Conservation (phyloP, 2,329 filamentous ascomycete species). For the Diaporthe humulicola region DNA sequence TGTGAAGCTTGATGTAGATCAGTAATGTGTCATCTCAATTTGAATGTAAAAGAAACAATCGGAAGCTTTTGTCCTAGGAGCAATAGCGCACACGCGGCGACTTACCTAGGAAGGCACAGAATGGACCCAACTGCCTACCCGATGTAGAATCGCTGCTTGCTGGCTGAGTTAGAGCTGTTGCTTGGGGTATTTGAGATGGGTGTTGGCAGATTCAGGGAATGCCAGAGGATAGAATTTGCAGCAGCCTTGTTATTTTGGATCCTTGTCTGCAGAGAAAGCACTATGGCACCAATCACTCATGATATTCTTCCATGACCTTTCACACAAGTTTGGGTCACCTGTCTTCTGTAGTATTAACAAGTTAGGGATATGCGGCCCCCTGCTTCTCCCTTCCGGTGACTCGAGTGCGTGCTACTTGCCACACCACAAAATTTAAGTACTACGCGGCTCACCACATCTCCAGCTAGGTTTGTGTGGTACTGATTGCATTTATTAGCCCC, state of each 20-base stretch:
- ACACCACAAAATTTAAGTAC: too few relatives aligned
- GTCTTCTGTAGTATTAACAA: neutral
- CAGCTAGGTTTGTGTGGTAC: too few relatives aligned
- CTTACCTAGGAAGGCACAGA: neutral
- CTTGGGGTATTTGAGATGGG: neutral
- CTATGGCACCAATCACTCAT: neutral
- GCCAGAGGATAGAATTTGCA: too few relatives aligned
- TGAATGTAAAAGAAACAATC: neutral
- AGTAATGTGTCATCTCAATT: neutral
- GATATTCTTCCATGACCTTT: too few relatives aligned
- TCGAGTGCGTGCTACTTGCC: neutral
- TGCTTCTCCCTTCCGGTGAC: neutral
- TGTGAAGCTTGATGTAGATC: neutral
- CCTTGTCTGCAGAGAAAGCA: neutral
- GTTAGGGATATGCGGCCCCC: neutral
- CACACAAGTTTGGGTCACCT: too few relatives aligned
- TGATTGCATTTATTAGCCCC: too few relatives aligned
- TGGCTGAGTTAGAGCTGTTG: conserved; percentile 10
- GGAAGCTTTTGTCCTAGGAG: neutral
- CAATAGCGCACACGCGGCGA: neutral
- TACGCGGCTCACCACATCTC: too few relatives aligned
- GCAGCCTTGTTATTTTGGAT: too few relatives aligned
- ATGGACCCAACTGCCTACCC: neutral
- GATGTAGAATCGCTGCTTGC: neutral
- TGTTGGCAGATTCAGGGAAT: neutral